Percentiles rank a stretch among this genome's conserved stretches.
Conservation (phyloP, 1,139 yeast species). For the Hansenula lynferdii region DNA sequence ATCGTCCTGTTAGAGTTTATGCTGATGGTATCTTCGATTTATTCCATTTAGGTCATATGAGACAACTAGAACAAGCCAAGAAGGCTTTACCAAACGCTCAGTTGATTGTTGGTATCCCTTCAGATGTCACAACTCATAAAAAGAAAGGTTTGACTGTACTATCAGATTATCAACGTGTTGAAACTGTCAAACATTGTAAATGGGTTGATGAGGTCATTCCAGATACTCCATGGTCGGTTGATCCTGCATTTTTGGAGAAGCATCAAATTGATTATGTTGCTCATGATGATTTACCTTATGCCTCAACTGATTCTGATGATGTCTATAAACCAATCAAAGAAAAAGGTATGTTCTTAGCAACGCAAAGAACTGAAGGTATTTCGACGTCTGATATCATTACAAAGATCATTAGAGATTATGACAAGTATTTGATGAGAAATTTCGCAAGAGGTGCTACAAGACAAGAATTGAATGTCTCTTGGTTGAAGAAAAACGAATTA, state of each 20-base stretch:
- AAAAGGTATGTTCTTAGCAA: conserved; percentile 84
- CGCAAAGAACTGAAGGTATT: conserved; percentile 95
- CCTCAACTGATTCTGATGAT: conserved; percentile 81
- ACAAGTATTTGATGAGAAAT: conserved; percentile 92
- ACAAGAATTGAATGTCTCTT: conserved; percentile 91
- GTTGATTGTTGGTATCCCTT: conserved; percentile 88
- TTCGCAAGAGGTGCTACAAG: conserved; percentile 97
- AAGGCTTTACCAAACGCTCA: conserved; percentile 83
- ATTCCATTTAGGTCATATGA: conserved; percentile 96
- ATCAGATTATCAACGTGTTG: conserved; percentile 82
- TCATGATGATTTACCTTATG: conserved; percentile 95
- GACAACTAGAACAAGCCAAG: conserved; percentile 93
- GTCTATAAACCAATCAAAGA: conserved; percentile 90
- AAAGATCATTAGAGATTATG: conserved; percentile 90
- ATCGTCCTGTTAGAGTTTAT: conserved; percentile 83
- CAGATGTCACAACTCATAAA: conserved; percentile 85
- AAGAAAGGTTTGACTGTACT: conserved; percentile 91
- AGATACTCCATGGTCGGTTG: conserved; percentile 94
- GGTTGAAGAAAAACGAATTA: conserved; percentile 95
- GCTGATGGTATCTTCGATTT: conserved; percentile 98
- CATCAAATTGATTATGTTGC: conserved; percentile 95
- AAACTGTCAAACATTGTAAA: conserved; percentile 80
- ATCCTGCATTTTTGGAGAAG: conserved; percentile 69
- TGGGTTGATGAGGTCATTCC: conserved; percentile 98
- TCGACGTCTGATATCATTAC: conserved; percentile 96